Base-by-base conservation (phyloP, 768 basidiomycete genomes). In the Tulasnella sp. region DNA sequence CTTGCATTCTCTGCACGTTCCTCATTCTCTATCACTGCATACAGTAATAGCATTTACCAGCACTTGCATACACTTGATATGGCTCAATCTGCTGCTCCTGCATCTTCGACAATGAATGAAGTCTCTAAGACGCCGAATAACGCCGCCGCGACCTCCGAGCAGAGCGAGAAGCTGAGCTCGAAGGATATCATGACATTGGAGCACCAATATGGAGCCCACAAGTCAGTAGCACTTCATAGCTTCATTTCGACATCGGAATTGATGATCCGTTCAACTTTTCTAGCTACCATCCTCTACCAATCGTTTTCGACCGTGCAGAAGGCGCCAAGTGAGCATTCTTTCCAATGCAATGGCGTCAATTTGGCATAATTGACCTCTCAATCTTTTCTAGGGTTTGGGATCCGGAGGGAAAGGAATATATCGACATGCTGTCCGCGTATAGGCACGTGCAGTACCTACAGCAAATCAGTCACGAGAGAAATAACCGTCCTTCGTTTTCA, bases 351-450 rank as follows among this genome's bases (percentile, higher is more conserved):
- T 18, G 73, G 19, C n/a, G 56, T 82, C 16, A 72, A 34, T 24
- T 44, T 16, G 68, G 73, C 77, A 79, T 80, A 62, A n/a, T 34
- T 76, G 46, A 56, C 5, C 34, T 27, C 58, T 71, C 24, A 56
- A 76, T 78, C 58, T 77, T 9, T 34, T 58, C 18, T 38, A 91
- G 90, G 82, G 95, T 96, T 84, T 97, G 94, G 94, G 97, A 98
- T 84, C 94, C 93, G 3, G 96, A 97, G 88, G 97, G 96, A 81
- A 92, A 90, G 75, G 93, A 96, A 84, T 99, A 98, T 86, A 96
- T 98, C 81, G 98, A 99, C 84, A 98, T 98, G 94, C 89, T 99
- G 27, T 94, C 95, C 71, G 98, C 98, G 39, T 99, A 99, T 87
- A 97, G 95, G 94, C 97, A 84, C 87, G 92, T 87, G 24, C 52